phyloP scores from a whole-genome alignment of 2,329 filamentous ascomycete genomes.

The Boeremia exigua region DNA sequence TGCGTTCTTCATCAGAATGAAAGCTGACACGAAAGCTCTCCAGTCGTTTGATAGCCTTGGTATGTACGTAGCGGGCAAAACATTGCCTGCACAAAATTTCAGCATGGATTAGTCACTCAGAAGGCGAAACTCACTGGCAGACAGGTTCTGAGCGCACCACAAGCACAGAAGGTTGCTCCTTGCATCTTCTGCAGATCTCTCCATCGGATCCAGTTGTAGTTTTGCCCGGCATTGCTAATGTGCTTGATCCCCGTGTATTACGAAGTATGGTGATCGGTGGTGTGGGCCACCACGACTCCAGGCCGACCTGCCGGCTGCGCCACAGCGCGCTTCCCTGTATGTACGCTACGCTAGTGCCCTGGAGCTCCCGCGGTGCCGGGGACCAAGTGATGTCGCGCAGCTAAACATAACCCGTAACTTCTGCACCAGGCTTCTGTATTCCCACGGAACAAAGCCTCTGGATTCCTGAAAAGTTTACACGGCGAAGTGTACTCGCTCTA shows the following conservation, averaged over 20 bases:
- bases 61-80: constrained; percentile 77
- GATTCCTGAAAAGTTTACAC: not conserved
- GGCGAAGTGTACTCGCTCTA: not conserved
- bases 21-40: constrained; percentile 66
- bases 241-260: constrained; percentile 5
- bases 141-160: constrained; percentile 65
- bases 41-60: constrained; percentile 81
- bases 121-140: constrained; percentile 58
- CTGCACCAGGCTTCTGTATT: constrained; percentile 7
- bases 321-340: not conserved
- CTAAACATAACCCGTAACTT: constrained; percentile 21
- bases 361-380: constrained; percentile 11
- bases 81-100: constrained; percentile 63
- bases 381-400: constrained; percentile 30
- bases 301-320: not conserved
- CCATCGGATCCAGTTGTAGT: constrained; percentile 20
- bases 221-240: constrained; percentile 43
- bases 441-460: not conserved
- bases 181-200: constrained; percentile 63
- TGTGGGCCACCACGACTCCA: too few relatives aligned
- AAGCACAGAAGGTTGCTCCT: constrained; percentile 56
- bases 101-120: constrained; percentile 14
- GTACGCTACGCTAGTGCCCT: not conserved
- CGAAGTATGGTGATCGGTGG: too few relatives aligned
- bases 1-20: constrained; percentile 53